Base-by-base conservation (phyloP, 768 basidiomycete genomes). In the Mycena galopus region DNA sequence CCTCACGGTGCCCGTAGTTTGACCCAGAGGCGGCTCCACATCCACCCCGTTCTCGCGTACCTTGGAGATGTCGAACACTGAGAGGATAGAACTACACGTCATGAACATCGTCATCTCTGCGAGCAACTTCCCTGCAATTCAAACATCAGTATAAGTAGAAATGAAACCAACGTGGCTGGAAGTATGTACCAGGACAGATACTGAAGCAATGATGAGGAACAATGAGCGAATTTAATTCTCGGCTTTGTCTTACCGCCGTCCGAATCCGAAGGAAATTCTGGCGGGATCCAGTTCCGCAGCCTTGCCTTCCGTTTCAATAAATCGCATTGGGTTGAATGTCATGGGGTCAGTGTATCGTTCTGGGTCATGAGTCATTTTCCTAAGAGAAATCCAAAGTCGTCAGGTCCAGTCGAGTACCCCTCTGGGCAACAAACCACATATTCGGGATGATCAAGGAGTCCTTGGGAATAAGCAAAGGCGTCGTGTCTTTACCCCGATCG, bases 301-400 rank as follows among this genome's bases (percentile, higher is more conserved):
- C 25, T 62, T 53, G 16, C 56, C 58, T 8, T 71, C 63, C 3
- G 33, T 53, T 1, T 6, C 9, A 4, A 78, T 23, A 37, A 78
- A 80, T 11, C 79, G 68, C 25, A 39, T 50, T 5, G 79, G 79
- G 5, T 75, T 67, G 71, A 80, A 79, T 8, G 21, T 61, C 63
- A 73, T 57, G 16, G 78, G 79, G 23, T 50, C 47, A 21, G 47
- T 23, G 47, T 50, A 50, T n/a, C 47, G 47, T n/a, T 50, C 23
- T 25, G 47, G 23, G 23, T 50, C 47, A 50, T 50, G 47, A n/a
- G 47, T n/a, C 47, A 50, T 50, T 23, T 50, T 23, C 47, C 47
- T 50, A n/a, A 25, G 12, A 50, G n/a, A 16, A n/a, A n/a, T n/a
- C n/a, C n/a, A n/a, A n/a, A n/a, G n/a, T n/a, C n/a, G n/a, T n/a